phyloP scores from a whole-genome alignment of 129 eudicot species.

The Rutidosis leptorrhynchoides region DNA sequence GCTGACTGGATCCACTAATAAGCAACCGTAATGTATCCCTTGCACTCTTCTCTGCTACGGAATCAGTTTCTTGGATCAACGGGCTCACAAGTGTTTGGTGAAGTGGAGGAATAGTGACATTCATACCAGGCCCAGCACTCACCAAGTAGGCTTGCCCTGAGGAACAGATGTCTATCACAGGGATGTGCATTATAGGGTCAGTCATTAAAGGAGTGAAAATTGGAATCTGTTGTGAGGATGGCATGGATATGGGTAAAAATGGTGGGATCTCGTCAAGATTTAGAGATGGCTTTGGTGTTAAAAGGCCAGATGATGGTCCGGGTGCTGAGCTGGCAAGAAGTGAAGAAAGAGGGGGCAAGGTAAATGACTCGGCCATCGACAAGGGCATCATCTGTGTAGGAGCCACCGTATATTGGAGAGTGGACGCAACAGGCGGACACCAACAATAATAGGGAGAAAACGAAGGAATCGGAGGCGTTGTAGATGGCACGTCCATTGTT shows the following conservation, averaged over 20 bases:
- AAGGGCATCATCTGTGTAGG: conserved; percentile 42
- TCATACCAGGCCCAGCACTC: conserved; percentile 65
- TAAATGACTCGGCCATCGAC: conserved; percentile 45
- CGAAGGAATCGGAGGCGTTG: conserved; percentile 32
- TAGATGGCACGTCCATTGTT: conserved; percentile 24
- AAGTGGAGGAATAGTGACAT: conserved; percentile 51
- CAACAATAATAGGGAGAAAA: conserved; percentile 82
- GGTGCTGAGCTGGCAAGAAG: conserved; percentile 42
- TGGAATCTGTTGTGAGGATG: conserved; percentile 61
- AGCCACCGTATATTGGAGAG: conserved; percentile 44
- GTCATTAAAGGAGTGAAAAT: conserved; percentile 77
- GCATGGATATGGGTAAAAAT: conserved; percentile 44
- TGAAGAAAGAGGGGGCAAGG: conserved; percentile 71
- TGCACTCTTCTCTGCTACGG: conserved; percentile 54
- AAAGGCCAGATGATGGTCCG: conserved; percentile 36
- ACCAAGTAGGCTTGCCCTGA: conserved; percentile 82
- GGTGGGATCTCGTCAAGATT: conserved; percentile 55
- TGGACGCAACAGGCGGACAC: conserved; percentile 77
- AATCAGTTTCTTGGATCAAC: conserved; percentile 49
- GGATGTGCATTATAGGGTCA: conserved; percentile 83
- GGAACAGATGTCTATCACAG: conserved; percentile 76
- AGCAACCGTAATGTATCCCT: conserved; percentile 79
- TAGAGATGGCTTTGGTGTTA: conserved; percentile 45
- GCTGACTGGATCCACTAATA: conserved; percentile 55
- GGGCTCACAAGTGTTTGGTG: conserved; percentile 33